Base-by-base conservation (phyloP, 371 early-diverging fungal species). In the Rhizomucor pusillus region DNA sequence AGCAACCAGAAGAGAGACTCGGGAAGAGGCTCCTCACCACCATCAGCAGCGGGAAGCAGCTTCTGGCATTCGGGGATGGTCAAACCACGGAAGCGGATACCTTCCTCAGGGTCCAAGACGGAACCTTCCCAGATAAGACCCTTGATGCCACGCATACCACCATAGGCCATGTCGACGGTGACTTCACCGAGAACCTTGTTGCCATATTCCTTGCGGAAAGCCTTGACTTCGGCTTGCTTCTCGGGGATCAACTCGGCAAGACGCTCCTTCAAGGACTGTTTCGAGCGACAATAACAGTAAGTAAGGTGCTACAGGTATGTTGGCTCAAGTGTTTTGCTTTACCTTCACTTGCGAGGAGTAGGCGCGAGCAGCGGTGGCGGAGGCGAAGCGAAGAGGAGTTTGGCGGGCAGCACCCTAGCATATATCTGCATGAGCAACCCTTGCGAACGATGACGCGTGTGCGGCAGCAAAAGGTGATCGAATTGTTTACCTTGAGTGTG, bases 131-230 rank as follows among this genome's bases (percentile, higher is more conserved):
- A 95, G 68, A 98, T 83, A 65, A 98, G 86, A 76, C 97, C 97
- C 87, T 98, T 98, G 85, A 98, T 94, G 56, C 97, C 98, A 76
- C 98, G 92, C 97, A 97, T 97, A 73, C 98, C 98, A 66, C 96
- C 96, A 66, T 96, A 95, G 51, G 88, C 93, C 91, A 94, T 94
- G 79, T 98, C 95, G 61, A 98, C 94, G 37, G 97, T 96, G 62
- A 91, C 92, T 66, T 91, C 86, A 64, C 98, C 98, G 52, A 97
- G 82, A 47, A 86, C 86, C 81, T 93, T 89, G 69, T 68, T 71
- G 45, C 98, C 98, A 60, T 90, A 85, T 73, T 94, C 87, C 67
- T 87, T 82, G 79, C 92, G 89, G 79, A 97, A 82, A 47, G 87
- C 85, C 87, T 96, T 96, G 67, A 94, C 89, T 79, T 96, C 92